A percentile compares a stretch with the other conserved stretches of the same genome.
Evolutionary conservation across 305 asterid genomes (phyloP).

Genomic region (Lippia alba): DNA sequence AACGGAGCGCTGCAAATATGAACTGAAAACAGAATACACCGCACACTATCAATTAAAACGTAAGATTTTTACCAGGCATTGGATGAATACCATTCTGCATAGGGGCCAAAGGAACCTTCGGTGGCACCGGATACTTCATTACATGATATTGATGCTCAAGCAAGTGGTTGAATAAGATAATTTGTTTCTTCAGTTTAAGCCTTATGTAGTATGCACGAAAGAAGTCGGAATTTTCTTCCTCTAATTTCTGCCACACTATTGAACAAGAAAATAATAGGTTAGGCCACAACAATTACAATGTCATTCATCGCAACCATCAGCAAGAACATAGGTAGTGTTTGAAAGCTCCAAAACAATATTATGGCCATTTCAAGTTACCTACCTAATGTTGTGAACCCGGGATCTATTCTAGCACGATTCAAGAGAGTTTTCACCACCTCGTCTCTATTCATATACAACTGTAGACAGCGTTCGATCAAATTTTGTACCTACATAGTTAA

Average conservation of each 20-base stretch:
- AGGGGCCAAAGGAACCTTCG: slow-evolving; percentile 66
- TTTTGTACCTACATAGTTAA: slow-evolving; percentile 78
- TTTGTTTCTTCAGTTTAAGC: slow-evolving; percentile 88
- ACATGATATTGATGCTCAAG: slow-evolving; percentile 85
- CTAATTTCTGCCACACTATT: slow-evolving; percentile 88
- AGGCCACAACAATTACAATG: slow-evolving; percentile 21
- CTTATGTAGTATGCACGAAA: slow-evolving; percentile 70
- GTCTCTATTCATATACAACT: slow-evolving; percentile 88
- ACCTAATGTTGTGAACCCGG: slow-evolving; percentile 98
- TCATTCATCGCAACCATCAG: background rate
- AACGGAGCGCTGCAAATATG: background rate
- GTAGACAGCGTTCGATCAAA: slow-evolving; percentile 86
- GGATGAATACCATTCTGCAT: slow-evolving; percentile 83
- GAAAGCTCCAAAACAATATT: background rate
- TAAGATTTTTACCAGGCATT: slow-evolving; percentile 71
- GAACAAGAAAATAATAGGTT: slow-evolving; percentile 36
- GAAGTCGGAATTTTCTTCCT: slow-evolving; percentile 70
- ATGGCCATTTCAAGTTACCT: slow-evolving; percentile 30
- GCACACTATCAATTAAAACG: slow-evolving; percentile 27
- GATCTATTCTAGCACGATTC: slow-evolving; percentile 95
- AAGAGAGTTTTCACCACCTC: slow-evolving; percentile 94
- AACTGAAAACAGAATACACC: slow-evolving; percentile 5
- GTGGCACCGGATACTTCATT: slow-evolving; percentile 81
- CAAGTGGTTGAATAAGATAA: slow-evolving; percentile 85
- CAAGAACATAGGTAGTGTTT: too few relatives aligned